Evolutionary conservation across 352 stramenopile species (phyloP).

Genomic region (Phytopythium kandeliae): DNA sequence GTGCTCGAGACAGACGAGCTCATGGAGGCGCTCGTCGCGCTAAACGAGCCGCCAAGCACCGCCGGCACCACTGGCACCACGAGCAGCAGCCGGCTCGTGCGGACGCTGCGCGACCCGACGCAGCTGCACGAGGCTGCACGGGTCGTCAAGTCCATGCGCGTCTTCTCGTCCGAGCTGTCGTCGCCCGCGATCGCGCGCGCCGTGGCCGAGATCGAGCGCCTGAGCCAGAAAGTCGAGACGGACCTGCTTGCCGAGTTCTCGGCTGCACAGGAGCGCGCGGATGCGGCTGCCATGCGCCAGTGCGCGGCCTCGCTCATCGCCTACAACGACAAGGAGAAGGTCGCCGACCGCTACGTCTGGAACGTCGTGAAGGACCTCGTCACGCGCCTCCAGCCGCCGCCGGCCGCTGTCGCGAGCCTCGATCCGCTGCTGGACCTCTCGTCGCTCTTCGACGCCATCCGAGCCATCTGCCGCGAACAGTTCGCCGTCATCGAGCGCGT

Average conservation of each 20-base stretch:
- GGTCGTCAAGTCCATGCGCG: constrained; percentile 69
- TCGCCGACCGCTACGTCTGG: constrained; percentile 78
- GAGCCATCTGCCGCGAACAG: constrained; percentile 58
- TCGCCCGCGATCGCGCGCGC: constrained; percentile 48
- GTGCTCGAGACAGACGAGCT: constrained; percentile 76
- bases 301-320: constrained; percentile 70
- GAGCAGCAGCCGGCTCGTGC: constrained; percentile 57
- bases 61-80: constrained; percentile 24
- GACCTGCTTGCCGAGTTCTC: constrained; percentile 70
- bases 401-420: constrained; percentile 17
- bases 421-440: constrained; percentile 67
- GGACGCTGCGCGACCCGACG: constrained; percentile 59
- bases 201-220: constrained; percentile 60
- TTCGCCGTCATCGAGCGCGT: constrained; percentile 60
- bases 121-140: constrained; percentile 62
- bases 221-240: constrained; percentile 74
- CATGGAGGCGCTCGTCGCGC: constrained; percentile 63
- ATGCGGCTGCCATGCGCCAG: constrained; percentile 41
- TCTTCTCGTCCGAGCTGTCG: constrained; percentile 66
- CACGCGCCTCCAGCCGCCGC: constrained; percentile 13
- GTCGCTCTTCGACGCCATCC: constrained; percentile 49
- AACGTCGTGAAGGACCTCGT: constrained; percentile 77
- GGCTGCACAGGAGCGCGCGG: constrained; percentile 54
- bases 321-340: constrained; percentile 81
- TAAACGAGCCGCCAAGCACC: constrained; percentile 43